Conservation (phyloP, 306 rosid genomes). For the Delonix regia region DNA sequence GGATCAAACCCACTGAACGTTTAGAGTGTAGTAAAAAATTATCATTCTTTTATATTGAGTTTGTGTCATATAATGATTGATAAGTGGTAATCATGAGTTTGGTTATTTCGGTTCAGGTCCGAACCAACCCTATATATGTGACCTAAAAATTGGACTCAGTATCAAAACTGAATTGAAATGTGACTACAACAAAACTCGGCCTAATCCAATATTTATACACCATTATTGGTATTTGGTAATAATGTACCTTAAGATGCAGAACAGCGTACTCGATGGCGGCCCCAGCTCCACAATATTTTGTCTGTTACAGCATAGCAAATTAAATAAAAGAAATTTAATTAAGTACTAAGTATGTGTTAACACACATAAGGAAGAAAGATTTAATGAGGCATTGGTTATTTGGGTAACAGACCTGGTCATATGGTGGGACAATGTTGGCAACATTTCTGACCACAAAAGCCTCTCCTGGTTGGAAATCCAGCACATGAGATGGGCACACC, state of each 20-base stretch:
- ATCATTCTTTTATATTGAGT: too few species aligned
- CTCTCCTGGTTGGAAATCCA: conserved; percentile 97
- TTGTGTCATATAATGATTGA: too few species aligned
- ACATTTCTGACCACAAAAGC: conserved; percentile 97
- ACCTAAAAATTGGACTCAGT: too few species aligned
- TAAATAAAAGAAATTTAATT: background rate
- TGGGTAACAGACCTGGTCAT: conserved; percentile 51
- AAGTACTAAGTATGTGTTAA: background rate
- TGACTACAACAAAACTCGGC: too few species aligned
- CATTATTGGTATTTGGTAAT: background rate
- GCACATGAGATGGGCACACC: conserved; percentile 94
- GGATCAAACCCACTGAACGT: background rate
- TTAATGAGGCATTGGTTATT: background rate
- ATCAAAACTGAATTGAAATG: too few species aligned
- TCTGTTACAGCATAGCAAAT: conserved; percentile 40
- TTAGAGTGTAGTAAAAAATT: too few species aligned
- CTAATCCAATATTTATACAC: too few species aligned
- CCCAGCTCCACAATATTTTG: conserved; percentile 69
- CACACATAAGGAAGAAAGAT: background rate
- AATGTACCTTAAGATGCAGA: conserved; percentile 81
- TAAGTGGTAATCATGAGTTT: too few species aligned
- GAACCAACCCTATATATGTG: too few species aligned
- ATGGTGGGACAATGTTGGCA: conserved; percentile 97
- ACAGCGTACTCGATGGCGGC: conserved; percentile 94
- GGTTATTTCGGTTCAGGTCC: too few species aligned